Conservation (phyloP, 805 yeast species). For the Ogataea allantospora region DNA sequence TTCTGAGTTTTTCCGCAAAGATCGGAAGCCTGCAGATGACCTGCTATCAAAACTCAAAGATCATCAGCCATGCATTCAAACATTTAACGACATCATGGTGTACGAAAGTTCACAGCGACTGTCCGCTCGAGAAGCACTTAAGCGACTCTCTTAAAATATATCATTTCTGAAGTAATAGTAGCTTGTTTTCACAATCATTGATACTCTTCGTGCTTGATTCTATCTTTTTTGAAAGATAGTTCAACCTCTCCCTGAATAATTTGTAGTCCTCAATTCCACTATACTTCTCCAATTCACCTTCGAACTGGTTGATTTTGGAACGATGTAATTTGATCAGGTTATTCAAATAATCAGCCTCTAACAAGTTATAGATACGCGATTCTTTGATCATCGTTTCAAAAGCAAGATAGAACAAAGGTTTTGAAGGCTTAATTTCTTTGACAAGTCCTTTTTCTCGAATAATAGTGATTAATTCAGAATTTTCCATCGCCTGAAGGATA, state of each 20-base stretch:
- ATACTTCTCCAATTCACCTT: conserved; percentile 66
- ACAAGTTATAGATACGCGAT: conserved; percentile 49
- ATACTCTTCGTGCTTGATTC: conserved; percentile 55
- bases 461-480: conserved; percentile 69
- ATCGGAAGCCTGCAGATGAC: conserved; percentile 21
- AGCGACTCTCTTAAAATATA: conserved; percentile 1
- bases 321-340: conserved; percentile 58
- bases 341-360: conserved; percentile 62
- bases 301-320: conserved; percentile 59
- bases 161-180: conserved; percentile 23
- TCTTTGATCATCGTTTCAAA: conserved; percentile 65
- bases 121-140: conserved; percentile 29
- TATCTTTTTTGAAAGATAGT: conserved; percentile 67
- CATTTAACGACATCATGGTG: conserved; percentile 44
- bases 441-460: conserved; percentile 77
- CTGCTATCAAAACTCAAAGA: conserved; percentile 36
- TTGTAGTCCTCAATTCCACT: conserved; percentile 50
- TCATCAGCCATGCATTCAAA: conserved; percentile 16
- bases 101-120: conserved; percentile 37
- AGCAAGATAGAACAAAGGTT: conserved; percentile 82
- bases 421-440: conserved; percentile 66
- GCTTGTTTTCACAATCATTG: conserved; percentile 42
- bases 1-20: conserved; percentile 25
- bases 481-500: conserved; percentile 70
- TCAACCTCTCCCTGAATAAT: conserved; percentile 59